These are phyloP conservation scores for Cercospora canescens DNA, from an alignment of 2,329 filamentous ascomycete genomes.

Conservation along the genomic window DNA sequence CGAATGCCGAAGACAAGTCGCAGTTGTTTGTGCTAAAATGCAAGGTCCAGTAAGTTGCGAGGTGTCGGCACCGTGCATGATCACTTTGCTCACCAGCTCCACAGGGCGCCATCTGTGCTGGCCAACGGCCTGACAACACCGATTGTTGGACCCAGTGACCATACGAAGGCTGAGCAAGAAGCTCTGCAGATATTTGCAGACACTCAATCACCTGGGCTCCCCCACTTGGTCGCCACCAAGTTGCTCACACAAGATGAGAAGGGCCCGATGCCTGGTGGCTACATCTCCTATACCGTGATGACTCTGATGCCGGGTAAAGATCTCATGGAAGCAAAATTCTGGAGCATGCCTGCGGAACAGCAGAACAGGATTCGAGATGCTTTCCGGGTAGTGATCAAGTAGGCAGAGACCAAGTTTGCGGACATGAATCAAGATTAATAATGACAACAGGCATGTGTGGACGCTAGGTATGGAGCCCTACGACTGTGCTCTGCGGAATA, in stretches of 20 bases:
- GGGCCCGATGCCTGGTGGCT: constrained; percentile 31
- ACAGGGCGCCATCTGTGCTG: constrained; percentile 29
- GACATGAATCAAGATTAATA: not conserved
- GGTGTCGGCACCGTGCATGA: not conserved
- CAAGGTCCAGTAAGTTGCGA: constrained; percentile 31
- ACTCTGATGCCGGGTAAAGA: constrained; percentile 30
- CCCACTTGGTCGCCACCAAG: constrained; percentile 29
- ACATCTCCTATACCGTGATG: constrained; percentile 34
- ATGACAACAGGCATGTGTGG: constrained; percentile 26
- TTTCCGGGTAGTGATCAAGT: constrained; percentile 29
- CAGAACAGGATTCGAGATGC: constrained; percentile 26
- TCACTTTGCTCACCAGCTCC: not conserved
- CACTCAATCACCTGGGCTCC: constrained; percentile 20
- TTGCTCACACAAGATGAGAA: constrained; percentile 22
- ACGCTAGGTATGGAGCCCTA: constrained; percentile 31
- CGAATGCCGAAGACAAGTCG: not conserved
- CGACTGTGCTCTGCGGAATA: constrained; percentile 35
- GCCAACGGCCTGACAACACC: constrained; percentile 27
- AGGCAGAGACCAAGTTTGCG: not conserved
- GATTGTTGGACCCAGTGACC: constrained; percentile 27
- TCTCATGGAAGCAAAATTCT: constrained; percentile 33
- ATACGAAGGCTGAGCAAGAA: constrained; percentile 29
- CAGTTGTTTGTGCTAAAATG: constrained; percentile 31
- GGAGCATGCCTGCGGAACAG: constrained; percentile 25
- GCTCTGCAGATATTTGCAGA: constrained; percentile 29